Base-by-base conservation (phyloP, 2,329 filamentous ascomycete species). In the Madurella mycetomatis region DNA sequence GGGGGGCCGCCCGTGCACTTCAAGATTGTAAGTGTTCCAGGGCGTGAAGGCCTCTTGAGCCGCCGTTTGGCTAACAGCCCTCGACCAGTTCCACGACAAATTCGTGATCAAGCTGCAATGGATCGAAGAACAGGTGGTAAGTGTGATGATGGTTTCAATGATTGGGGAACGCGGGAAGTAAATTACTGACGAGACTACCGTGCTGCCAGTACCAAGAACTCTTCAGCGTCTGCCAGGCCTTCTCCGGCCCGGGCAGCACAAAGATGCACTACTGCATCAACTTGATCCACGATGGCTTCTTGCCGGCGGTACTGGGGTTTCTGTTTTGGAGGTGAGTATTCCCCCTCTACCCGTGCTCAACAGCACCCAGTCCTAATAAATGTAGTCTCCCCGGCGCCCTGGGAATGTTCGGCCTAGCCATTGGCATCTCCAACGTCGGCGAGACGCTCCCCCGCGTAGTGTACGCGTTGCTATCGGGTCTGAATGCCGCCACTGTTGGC, bases 241-340 rank as follows among this genome's bases (percentile, higher is more conserved):
- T 89, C 2, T 83, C 82, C 0, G 86, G 86, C 0, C 87, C 86
- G 0, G 86, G 62, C 0, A 86, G 81, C 58, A 89, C 86, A 1
- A 90, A 90, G 65, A 86, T 90, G 81, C 66, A 82, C 0, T 89
- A 87, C 56, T 86, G 81, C 55, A 82, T 90, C 41, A 81, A 83
- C 39, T 68, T 87, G 16, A 77, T 88, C 9, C 84, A 83, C 56
- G 78, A 77, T 11, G 85, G 85, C 0, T 71, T 85, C 4, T 51
- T 80, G 2, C 71, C 78, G 0, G 86, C 84, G 0, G 7, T 87
- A 1, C 59, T 86, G 1, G 77, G 73, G 0, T 86, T 90, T 58
- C 57, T 85, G 0, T 64, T 87, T 1, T 90, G 86, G 85, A 81
- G 78, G 81, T 82, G 34, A 37, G 34, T n/a, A n/a, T 64, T 30